Evolutionary conservation across 2,329 filamentous ascomycete genomes (phyloP).

Genomic region (Dothiorella sarmentorum): DNA sequence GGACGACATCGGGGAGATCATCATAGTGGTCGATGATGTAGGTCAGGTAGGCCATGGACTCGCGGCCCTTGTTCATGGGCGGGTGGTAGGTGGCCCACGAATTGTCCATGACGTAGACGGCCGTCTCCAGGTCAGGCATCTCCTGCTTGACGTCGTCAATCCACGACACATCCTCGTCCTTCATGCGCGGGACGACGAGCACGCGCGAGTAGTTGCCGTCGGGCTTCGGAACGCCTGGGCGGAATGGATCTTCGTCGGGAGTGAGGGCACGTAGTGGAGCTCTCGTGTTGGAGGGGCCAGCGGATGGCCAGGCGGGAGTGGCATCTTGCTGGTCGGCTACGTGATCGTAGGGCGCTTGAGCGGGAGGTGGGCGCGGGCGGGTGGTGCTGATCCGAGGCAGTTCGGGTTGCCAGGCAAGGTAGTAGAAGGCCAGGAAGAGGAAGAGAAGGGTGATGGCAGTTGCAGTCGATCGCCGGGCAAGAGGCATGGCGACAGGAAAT

Average conservation of each 20-base stretch:
- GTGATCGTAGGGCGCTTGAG: not conserved
- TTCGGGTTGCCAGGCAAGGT: constrained; percentile 2
- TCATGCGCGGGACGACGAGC: constrained; percentile 36
- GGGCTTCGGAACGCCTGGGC: constrained; percentile 26
- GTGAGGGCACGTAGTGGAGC: constrained; percentile 7
- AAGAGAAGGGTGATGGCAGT: constrained; percentile 4
- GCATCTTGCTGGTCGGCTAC: not conserved
- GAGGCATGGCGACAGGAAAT: not conserved
- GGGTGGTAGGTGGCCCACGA: constrained; percentile 47
- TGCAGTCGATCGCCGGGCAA: constrained; percentile 12
- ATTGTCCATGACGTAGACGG: constrained; percentile 54
- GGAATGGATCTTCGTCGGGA: constrained; percentile 17
- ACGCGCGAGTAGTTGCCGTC: constrained; percentile 36
- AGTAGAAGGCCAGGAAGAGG: constrained; percentile 8
- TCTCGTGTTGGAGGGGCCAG: not conserved
- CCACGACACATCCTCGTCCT: constrained; percentile 38
- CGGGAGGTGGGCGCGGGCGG: not conserved
- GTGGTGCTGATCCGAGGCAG: not conserved
- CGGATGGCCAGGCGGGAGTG: not conserved
- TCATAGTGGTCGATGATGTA: constrained; percentile 63
- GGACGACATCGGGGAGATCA: constrained; percentile 54
- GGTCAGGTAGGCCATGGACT: constrained; percentile 60
- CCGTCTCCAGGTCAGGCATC: constrained; percentile 34
- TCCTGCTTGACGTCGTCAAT: constrained; percentile 28
- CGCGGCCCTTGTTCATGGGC: constrained; percentile 59